Evolutionary conservation across 2,329 filamentous ascomycete species (phyloP).

Genomic region (Fusarium nanum): DNA sequence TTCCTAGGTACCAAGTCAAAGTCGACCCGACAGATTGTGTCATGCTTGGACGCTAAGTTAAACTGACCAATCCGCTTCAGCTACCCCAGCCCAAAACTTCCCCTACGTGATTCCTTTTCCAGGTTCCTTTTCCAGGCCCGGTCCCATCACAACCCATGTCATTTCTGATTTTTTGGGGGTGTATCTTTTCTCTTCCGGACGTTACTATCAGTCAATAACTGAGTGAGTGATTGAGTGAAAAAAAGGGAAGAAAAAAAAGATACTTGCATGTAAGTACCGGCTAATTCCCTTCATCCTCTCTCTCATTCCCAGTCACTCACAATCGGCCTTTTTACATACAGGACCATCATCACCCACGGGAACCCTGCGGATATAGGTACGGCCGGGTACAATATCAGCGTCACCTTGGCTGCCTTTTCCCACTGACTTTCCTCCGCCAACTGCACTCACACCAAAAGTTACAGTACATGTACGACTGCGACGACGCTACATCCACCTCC

Average conservation of each 20-base stretch:
- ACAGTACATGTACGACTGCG: neutral
- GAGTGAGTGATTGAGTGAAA: neutral
- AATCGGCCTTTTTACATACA: constrained; percentile 17
- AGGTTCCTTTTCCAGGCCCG: constrained; percentile 39
- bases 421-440: constrained; percentile 3
- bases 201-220: neutral
- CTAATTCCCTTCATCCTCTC: neutral
- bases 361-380: constrained; percentile 45
- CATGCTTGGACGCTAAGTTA: constrained; percentile 47
- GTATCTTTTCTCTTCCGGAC: constrained; percentile 21
- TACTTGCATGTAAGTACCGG: constrained; percentile 17
- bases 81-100: constrained; percentile 48
- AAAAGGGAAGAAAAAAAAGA: constrained; percentile 1
- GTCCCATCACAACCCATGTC: constrained; percentile 33
- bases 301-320: neutral
- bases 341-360: constrained; percentile 7
- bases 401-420: constrained; percentile 37
- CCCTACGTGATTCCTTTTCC: constrained; percentile 42
- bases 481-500: constrained; percentile 38
- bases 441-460: constrained; percentile 5
- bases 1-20: constrained; percentile 18
- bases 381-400: constrained; percentile 42
- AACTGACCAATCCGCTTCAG: constrained; percentile 43
- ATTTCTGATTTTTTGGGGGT: constrained; percentile 35
- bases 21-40: constrained; percentile 51